Percentiles rank a stretch among this genome's conserved stretches.
phyloP scores from a whole-genome alignment of 2,329 filamentous ascomycete genomes.

The Laburnicola sp. region DNA sequence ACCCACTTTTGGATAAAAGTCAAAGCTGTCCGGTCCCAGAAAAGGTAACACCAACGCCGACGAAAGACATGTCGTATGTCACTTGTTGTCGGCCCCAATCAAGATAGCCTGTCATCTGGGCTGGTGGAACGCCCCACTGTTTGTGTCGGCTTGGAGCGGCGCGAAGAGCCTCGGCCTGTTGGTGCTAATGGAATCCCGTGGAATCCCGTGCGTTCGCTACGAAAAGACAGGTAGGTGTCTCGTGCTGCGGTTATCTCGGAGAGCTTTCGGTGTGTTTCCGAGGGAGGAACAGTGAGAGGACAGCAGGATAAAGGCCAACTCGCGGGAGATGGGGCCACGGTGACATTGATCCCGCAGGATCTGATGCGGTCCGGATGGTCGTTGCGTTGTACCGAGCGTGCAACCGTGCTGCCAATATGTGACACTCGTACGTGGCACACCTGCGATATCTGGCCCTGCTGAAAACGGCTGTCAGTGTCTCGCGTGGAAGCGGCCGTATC shows the following conservation, averaged over 20 bases:
- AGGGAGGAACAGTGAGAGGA: background rate
- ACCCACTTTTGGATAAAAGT: background rate
- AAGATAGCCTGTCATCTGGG: conserved; percentile 4
- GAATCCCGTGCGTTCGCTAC: background rate
- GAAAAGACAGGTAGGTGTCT: background rate
- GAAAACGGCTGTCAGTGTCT: conserved; percentile 24
- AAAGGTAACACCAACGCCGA: conserved; percentile 4
- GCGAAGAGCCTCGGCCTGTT: background rate
- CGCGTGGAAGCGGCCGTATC: conserved; percentile 40
- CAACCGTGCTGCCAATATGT: conserved; percentile 13
- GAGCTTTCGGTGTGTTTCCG: background rate
- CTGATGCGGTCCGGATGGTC: background rate
- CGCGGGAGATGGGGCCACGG: background rate
- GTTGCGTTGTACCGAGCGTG: conserved; percentile 4
- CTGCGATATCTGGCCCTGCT: conserved; percentile 24
- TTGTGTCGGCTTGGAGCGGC: background rate
- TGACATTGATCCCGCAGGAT: background rate
- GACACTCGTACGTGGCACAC: conserved; percentile 2
- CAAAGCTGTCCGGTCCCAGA: conserved; percentile 5
- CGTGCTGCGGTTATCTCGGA: background rate
- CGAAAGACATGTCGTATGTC: conserved; percentile 11
- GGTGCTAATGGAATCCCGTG: background rate
- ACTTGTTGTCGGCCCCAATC: conserved; percentile 19
- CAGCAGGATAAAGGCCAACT: conserved; percentile 1
- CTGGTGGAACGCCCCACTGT: conserved; percentile 7